These are phyloP conservation scores for Capsella rubella DNA, from an alignment of 441 rosid genomes.

Conservation along the genomic window DNA sequence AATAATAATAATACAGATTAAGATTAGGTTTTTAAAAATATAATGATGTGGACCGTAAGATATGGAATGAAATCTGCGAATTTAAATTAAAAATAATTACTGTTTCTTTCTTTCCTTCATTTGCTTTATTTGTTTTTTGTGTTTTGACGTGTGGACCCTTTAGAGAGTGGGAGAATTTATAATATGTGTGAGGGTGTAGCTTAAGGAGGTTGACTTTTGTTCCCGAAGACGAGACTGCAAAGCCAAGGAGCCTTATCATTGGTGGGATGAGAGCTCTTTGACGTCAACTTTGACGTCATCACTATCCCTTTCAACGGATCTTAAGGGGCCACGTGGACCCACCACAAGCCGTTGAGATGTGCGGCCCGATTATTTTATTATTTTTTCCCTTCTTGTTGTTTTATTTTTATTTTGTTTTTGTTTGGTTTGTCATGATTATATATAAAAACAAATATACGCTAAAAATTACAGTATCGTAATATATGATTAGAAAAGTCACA, in stretches of 20 bases:
- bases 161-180: background rate
- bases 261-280: conserved; percentile 35
- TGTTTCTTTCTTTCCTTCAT: background rate
- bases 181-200: conserved; percentile 36
- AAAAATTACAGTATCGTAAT: no score
- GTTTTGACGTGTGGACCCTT: conserved; percentile 41
- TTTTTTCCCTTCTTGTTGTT: no score
- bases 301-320: conserved; percentile 14
- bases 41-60: conserved; percentile 33
- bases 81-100: background rate
- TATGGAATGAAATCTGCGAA: conserved; percentile 35
- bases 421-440: no score
- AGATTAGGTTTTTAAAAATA: conserved; percentile 1
- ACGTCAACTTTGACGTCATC: conserved; percentile 38
- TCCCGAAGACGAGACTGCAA: conserved; percentile 34
- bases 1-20: conserved; percentile 13
- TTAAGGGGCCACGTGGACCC: conserved; percentile 34
- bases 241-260: conserved; percentile 40
- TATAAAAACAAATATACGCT: no score
- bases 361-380: conserved; percentile 16
- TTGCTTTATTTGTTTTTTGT: background rate
- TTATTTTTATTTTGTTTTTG: no score
- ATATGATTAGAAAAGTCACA: no score
- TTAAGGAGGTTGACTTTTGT: conserved; percentile 45
- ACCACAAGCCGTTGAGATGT: conserved; percentile 40